Evolutionary conservation across 257 asterid species (phyloP).

Genomic region (Solanum gandarillasii): DNA sequence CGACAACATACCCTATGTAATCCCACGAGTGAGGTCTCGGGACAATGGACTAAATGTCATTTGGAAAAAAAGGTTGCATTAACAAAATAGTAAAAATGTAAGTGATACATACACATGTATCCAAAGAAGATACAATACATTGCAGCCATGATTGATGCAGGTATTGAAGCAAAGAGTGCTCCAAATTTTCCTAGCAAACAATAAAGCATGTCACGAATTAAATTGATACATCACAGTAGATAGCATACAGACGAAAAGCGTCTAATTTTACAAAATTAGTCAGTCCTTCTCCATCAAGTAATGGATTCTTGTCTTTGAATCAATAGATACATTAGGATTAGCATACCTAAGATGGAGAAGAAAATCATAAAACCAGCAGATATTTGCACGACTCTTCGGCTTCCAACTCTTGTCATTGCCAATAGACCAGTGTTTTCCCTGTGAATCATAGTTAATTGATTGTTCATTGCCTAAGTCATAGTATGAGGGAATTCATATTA

Average conservation of each 20-base stretch:
- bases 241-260: not conserved
- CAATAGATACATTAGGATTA: not conserved
- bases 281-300: not conserved
- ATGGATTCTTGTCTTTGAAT: not conserved
- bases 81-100: not conserved
- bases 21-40: not conserved
- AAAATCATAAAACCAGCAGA: slow-evolving; percentile 65
- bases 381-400: slow-evolving; percentile 70
- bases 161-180: slow-evolving; percentile 62
- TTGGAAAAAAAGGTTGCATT: not conserved
- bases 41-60: not conserved
- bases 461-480: not conserved
- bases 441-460: not conserved
- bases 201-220: not conserved
- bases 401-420: slow-evolving; percentile 70
- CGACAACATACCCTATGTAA: not conserved
- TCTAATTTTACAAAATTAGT: not conserved
- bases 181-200: slow-evolving; percentile 57
- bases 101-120: slow-evolving; percentile 41
- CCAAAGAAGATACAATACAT: slow-evolving; percentile 71
- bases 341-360: slow-evolving; percentile 58
- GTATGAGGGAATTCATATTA: not conserved
- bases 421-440: slow-evolving; percentile 80
- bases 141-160: slow-evolving; percentile 63
- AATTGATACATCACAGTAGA: not conserved